A percentile compares a stretch with the other conserved stretches of the same genome.
These are phyloP conservation scores for Pythium aphanidermatum DNA, from an alignment of 352 stramenopile genomes.

Conservation along the genomic window DNA sequence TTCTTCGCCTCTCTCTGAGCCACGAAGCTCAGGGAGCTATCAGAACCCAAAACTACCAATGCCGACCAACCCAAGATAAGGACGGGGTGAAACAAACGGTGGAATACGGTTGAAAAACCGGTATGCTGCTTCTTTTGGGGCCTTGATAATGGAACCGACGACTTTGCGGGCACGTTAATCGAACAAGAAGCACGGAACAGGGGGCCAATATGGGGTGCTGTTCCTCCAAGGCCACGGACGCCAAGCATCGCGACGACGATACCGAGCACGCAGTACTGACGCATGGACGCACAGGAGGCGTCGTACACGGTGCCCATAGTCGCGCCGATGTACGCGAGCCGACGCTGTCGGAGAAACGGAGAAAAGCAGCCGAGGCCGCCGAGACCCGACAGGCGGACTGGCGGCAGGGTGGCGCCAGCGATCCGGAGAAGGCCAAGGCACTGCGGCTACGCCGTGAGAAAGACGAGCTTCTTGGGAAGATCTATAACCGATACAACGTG, in stretches of 20 bases:
- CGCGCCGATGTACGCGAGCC: conserved; percentile 22
- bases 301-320: background rate
- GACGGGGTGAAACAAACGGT: no score
- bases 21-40: no score
- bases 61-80: no score
- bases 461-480: conserved; percentile 77
- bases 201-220: conserved; percentile 68
- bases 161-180: no score
- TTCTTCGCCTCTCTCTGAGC: no score
- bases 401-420: conserved; percentile 59
- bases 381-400: conserved; percentile 63
- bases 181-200: no score
- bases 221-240: conserved; percentile 50
- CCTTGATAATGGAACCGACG: no score
- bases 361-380: conserved; percentile 50
- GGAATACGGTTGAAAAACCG: no score
- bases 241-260: conserved; percentile 20
- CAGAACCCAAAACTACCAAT: no score
- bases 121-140: no score
- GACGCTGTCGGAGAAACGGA: conserved; percentile 61
- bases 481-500: conserved; percentile 72
- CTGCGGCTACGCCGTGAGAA: conserved; percentile 70
- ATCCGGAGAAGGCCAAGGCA: conserved; percentile 59
- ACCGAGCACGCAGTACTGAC: conserved; percentile 10
- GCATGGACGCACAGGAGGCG: conserved; percentile 4